These are phyloP conservation scores for Neonectria magnoliae DNA, from an alignment of 2,329 filamentous ascomycete species.

Conservation along the genomic window DNA sequence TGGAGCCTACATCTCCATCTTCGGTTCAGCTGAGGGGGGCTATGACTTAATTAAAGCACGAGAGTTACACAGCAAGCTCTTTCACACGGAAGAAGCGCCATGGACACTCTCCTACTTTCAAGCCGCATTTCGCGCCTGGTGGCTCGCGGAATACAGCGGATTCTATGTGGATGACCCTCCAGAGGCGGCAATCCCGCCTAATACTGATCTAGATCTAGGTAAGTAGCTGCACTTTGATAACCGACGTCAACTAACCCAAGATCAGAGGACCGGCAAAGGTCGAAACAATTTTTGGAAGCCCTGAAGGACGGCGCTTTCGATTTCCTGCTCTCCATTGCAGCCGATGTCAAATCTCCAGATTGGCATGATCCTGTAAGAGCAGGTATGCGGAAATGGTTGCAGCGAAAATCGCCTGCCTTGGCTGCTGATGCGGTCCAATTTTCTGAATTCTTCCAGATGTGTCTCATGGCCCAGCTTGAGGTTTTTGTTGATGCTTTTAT, in stretches of 20 bases:
- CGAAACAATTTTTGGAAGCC: conserved; percentile 77
- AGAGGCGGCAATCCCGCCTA: conserved; percentile 63
- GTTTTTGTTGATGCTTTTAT: conserved; percentile 92
- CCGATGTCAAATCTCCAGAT: conserved; percentile 81
- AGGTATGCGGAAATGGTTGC: conserved; percentile 82
- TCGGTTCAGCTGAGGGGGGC: conserved; percentile 80
- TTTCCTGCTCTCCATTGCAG: conserved; percentile 85
- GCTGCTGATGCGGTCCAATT: conserved; percentile 74
- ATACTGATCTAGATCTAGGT: conserved; percentile 71
- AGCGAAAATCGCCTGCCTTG: conserved; percentile 80
- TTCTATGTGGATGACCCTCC: conserved; percentile 82
- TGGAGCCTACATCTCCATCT: conserved; percentile 78
- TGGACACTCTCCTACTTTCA: conserved; percentile 82
- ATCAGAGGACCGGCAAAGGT: conserved; percentile 75
- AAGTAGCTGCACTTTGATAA: conserved; percentile 26
- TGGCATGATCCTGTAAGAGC: conserved; percentile 90
- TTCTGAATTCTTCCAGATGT: conserved; percentile 74
- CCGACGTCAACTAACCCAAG: conserved; percentile 30
- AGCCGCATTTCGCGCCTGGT: conserved; percentile 82
- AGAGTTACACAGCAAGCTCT: conserved; percentile 74
- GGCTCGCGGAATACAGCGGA: conserved; percentile 93
- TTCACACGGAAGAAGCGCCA: conserved; percentile 71
- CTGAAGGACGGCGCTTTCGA: conserved; percentile 92
- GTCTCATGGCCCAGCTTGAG: conserved; percentile 84
- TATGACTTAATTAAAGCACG: conserved; percentile 75